Base-by-base conservation (phyloP, 2,329 filamentous ascomycete genomes). In the Clonostachys rhizophaga region DNA sequence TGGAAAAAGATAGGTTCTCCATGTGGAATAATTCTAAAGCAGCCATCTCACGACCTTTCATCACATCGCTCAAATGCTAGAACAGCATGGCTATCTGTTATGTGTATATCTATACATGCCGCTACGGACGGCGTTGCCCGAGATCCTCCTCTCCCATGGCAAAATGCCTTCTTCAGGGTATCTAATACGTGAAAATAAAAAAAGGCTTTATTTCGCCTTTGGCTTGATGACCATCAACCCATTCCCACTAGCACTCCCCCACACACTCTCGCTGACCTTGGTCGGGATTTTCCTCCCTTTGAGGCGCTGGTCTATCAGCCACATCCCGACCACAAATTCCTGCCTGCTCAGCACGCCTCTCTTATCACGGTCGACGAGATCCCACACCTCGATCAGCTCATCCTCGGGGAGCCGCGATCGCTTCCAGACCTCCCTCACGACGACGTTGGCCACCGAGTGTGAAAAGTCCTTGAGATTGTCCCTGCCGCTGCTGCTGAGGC, bases 261-360 rank as follows among this genome's bases (percentile, higher is more conserved):
- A 94, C 6, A 92, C 85, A 57, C 86, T 90, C 44, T 85, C 81
- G 45, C 77, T 77, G 10, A 92, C 86, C 56, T 78, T 80, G 13
- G 77, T 69, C 0, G 89, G 89, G 17, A 92, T 71, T 70, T 94
- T 94, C 49, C 88, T 71, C 2, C 89, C 89, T 54, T 86, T 82
- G n/a, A 94, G 68, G 50, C 87, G 72, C 71, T 91, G 87, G 62
- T 94, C 89, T 35, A 94, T 79, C 43, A 94, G 67, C 87, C 89
- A 94, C 70, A 89, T 76, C 10, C 89, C 89, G 2, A 92, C 87
- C 0, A 94, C 86, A 62, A 94, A 94, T 67, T 91, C 86, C 47
- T 84, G 76, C 57, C 80, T 79, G 47, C 69, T 71, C 46, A 94
- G 66, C 54, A 76, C 70, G 2, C 85, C 85, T 13, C 66, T 59